Evolutionary conservation across 2,329 filamentous ascomycete genomes (phyloP).

Genomic region (Graphilbum fragrans): DNA sequence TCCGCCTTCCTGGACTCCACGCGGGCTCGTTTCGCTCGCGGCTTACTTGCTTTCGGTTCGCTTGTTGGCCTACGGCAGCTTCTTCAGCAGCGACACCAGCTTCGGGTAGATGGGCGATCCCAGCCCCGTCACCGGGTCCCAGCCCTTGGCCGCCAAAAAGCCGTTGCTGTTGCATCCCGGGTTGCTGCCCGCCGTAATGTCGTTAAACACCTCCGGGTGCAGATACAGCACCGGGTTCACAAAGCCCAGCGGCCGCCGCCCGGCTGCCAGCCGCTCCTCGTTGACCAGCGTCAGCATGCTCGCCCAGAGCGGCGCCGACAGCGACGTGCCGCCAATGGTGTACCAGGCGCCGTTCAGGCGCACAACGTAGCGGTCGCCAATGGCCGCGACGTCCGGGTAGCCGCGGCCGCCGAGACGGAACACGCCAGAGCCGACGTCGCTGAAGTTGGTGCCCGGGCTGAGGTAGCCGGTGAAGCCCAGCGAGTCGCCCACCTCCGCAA

Average conservation of each 20-base stretch:
- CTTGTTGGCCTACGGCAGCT: slow-evolving; percentile 6
- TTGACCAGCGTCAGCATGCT: slow-evolving; percentile 50
- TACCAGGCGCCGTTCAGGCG: slow-evolving; percentile 18
- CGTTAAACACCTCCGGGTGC: slow-evolving; percentile 18
- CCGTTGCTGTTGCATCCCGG: slow-evolving; percentile 20
- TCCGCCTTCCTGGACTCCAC: too few species aligned
- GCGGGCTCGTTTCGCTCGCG: too few species aligned
- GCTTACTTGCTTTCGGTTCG: too few species aligned
- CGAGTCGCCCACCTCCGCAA: slow-evolving; percentile 11
- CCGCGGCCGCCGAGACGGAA: slow-evolving; percentile 14
- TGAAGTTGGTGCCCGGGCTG: slow-evolving; percentile 6
- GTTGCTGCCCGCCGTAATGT: slow-evolving; percentile 16
- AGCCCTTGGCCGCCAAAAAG: slow-evolving; percentile 16
- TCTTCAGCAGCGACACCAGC: slow-evolving; percentile 12
- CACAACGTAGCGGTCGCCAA: slow-evolving; percentile 16
- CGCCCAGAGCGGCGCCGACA: slow-evolving; percentile 45
- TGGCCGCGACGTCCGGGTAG: slow-evolving; percentile 16
- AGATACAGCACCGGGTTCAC: slow-evolving; percentile 19
- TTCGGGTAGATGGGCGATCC: slow-evolving; percentile 13
- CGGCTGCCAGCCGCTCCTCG: slow-evolving; percentile 39
- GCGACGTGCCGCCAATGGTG: slow-evolving; percentile 34
- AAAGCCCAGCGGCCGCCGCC: slow-evolving; percentile 26
- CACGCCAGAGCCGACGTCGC: slow-evolving; percentile 10
- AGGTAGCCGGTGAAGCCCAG: slow-evolving; percentile 12
- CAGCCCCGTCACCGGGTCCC: slow-evolving; percentile 16